A percentile compares a stretch with the other conserved stretches of the same genome.
phyloP scores from a whole-genome alignment of 176 grass and related monocot genomes.

The Urochloa ruziziensis region DNA sequence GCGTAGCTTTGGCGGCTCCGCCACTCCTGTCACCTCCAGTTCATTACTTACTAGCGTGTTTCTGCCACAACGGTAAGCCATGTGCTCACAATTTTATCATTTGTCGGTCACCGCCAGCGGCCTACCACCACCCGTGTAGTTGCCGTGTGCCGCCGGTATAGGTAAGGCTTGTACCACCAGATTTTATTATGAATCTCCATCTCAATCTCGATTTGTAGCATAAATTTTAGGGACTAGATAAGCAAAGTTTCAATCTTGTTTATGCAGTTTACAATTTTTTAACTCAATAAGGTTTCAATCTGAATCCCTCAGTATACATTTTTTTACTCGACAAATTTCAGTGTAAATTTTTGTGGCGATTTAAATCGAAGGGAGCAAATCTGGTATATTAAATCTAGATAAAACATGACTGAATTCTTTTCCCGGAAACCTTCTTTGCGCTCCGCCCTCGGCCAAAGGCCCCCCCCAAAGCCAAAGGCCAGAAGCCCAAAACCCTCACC shows the following conservation, averaged over 20 bases:
- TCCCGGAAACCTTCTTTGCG: background rate
- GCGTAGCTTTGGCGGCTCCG: too few species aligned
- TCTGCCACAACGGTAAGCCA: too few species aligned
- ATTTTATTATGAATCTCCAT: background rate
- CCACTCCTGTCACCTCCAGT: too few species aligned
- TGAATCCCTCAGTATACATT: too few species aligned
- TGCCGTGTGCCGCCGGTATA: too few species aligned
- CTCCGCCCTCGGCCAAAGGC: background rate
- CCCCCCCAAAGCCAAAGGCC: background rate
- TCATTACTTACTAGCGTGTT: too few species aligned
- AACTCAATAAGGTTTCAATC: background rate
- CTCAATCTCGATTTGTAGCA: too few species aligned
- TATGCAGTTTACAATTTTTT: background rate
- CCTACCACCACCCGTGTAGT: too few species aligned
- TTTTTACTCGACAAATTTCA: background rate
- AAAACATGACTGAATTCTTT: background rate
- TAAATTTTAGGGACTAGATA: background rate
- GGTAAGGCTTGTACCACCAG: too few species aligned
- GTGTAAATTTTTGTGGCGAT: too few species aligned
- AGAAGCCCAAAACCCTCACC: background rate
- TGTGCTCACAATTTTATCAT: too few species aligned
- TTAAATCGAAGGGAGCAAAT: background rate
- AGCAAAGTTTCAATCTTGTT: background rate
- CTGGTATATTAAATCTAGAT: background rate
- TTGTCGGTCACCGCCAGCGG: too few species aligned